Evolutionary conservation across 2,329 filamentous ascomycete species (phyloP), one percentile per base, ranked within the genome.

Genomic region (Phialemoniopsis sp.): DNA sequence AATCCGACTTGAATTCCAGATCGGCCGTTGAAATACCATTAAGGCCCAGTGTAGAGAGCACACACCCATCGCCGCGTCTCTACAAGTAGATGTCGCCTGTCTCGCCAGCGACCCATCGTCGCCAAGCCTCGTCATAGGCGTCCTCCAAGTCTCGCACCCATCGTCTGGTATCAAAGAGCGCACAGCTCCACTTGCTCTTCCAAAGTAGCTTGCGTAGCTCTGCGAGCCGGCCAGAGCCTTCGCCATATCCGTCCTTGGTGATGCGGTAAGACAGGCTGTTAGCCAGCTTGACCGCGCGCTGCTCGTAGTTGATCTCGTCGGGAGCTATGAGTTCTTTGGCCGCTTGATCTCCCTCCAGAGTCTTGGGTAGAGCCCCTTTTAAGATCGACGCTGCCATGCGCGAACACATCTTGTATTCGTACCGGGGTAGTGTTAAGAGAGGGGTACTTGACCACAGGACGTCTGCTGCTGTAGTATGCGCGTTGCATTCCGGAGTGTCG

Each of bases 351-450:
- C 91, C 89, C n/a, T 80, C 78, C 2, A 70, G 64, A 1, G 70
- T 73, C 48, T 81, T 84, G 0, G 93, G 93, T 4, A 98, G 67
- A 0, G 93, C 93, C 13, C 93, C 93, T 47, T 82, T 87, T 21
- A 98, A 73, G 41, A 98, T 97, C 10, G 89, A 95, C 7, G 93
- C 90, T 7, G 91, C 93, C 86, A 98, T 98, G 39, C 93, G 86
- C 32, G 89, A 95, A 63, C 93, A 98, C 93, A 98, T 98, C 64
- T 98, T 98, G 66, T 96, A 96, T 37, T 86, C 79, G 60, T 97
- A 96, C 29, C 93, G 80, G 10, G 93, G 90, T 21, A 93, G 72
- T 0, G 93, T 98, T 19, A 98, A 72, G 16, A 98, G 69, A 5
- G 93, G 93, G 1, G 93, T 97, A 51, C 90, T 94, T 38, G 87